Evolutionary conservation across 2,329 filamentous ascomycete genomes (phyloP), one percentile per base, ranked within the genome.

Genomic region (Magnaporthiopsis poae): DNA sequence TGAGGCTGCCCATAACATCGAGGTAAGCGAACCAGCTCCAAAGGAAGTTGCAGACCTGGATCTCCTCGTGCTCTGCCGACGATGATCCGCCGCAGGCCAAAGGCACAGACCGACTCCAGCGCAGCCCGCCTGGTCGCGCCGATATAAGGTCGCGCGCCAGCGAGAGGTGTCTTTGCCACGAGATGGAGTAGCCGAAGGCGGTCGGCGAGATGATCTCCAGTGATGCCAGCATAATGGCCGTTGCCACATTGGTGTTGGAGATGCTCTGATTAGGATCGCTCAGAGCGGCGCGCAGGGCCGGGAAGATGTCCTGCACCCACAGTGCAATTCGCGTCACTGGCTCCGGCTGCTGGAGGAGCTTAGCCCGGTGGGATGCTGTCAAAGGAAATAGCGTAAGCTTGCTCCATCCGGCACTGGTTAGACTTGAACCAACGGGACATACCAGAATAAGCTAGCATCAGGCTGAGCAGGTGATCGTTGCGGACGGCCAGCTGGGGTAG

Each of bases 21-120:
- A 96, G 82, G 75, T 95, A 95, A 1, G 89, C 89, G 69, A 95
- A 89, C 91, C 91, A 96, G 67, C 90, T 86, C 70, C 86, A 88
- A 12, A 95, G 82, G 73, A 96, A 95, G 65, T 89, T 88, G 66
- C 88, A 83, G 66, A 90, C 81, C 72, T 85, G 80, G 72, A 88
- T 82, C 72, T 83, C 72, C 67, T 81, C 61, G 35, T 31, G 88
- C 79, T 72, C 83, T 78, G 72, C 87, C 71, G 78, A 82, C 71
- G 46, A 46, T 7, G 39, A 46, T 25, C 36, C 46, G 39, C 36
- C 31, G 63, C 77, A 83, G 35, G 81, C 77, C 46, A 56, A 25
- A 9, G 46, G 21, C 65, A 62, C 31, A 8, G 52, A 36, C 52
- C 56, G 52, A 31, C 29, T 35, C 63, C 63, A 65, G 36, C 73